Base-by-base conservation (phyloP, 2,329 filamentous ascomycete genomes). In the Aspergillus cejpii region DNA sequence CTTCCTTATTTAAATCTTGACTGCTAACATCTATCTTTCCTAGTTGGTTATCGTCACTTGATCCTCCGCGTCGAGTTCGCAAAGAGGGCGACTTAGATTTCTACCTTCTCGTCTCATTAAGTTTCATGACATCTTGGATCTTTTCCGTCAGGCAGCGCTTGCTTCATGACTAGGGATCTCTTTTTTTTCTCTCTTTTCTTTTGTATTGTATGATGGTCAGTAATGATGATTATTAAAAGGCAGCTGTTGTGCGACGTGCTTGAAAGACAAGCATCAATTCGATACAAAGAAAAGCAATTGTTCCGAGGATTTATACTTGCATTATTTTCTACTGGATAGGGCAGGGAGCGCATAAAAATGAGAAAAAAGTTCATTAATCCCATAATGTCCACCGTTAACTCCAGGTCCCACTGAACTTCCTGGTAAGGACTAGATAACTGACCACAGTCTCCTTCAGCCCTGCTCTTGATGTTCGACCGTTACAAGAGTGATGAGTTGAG, bases 31-130 rank as follows among this genome's bases (percentile, higher is more conserved):
- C n/a, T 33, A 44, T 33, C n/a, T 39, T 46, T 42, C 50, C 27
- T 48, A 73, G 70, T 72, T 61, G 73, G 73, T 61, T 75, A 74
- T 58, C 71, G 71, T 53, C 72, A 75, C 63, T 65, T 75, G 55
- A 75, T 75, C 57, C 63, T 75, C 41, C 71, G 71, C 50, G 73
- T 75, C 53, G 73, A 75, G 58, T 75, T 75, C 57, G 73, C 73
- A 44, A 75, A 75, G 65, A 65, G 71, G 51, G 56, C 68, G 52
- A 58, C 67, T 58, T 66, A 66, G 54, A 61, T 39, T 43, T 50
- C 49, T 48, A 50, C 52, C 50, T 48, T 44, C 48, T 49, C 41
- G 55, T 56, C 54, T 55, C 38, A 20, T 51, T 50, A 41, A 31
- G 34, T 53, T 57, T 60, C 51, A 61, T 56, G 57, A 59, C 57